These are phyloP conservation scores for Xylogone sp. DNA, from an alignment of 2,329 filamentous ascomycete genomes.

Conservation along the genomic window DNA sequence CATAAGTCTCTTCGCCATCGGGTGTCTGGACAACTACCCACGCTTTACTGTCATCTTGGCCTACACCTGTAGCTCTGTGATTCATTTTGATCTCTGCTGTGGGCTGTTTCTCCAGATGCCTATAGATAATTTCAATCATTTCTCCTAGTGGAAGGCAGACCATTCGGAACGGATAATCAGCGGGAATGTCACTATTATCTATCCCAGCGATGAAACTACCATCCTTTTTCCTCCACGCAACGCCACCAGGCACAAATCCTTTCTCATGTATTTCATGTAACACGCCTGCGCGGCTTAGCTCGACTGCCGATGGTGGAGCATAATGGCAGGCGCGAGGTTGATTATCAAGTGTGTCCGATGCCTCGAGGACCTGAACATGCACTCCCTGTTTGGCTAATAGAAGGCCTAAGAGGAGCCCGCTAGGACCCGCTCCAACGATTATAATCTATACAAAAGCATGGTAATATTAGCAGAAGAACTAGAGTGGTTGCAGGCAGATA, in stretches of 20 bases:
- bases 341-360: conserved; percentile 47
- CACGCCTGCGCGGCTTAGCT: conserved; percentile 54
- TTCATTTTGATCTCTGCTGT: conserved; percentile 39
- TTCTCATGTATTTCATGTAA: conserved; percentile 41
- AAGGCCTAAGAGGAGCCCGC: conserved; percentile 43
- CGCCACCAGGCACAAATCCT: conserved; percentile 35
- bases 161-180: conserved; percentile 31
- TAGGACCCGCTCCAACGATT: conserved; percentile 45
- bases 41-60: conserved; percentile 41
- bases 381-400: conserved; percentile 50
- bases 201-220: conserved; percentile 29
- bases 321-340: conserved; percentile 61
- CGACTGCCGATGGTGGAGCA: conserved; percentile 51
- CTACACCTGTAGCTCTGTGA: conserved; percentile 41
- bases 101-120: conserved; percentile 30
- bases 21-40: conserved; percentile 42
- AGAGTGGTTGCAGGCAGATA: background rate
- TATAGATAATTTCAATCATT: conserved; percentile 35
- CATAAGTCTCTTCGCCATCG: conserved; percentile 31
- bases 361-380: conserved; percentile 51
- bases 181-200: conserved; percentile 17
- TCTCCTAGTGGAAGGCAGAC: conserved; percentile 37
- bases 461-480: background rate
- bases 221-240: conserved; percentile 40
- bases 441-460: conserved; percentile 13